Evolutionary conservation across 2,329 filamentous ascomycete genomes (phyloP), one percentile per base, ranked within the genome.

Genomic region (Blumeriella jaapii): DNA sequence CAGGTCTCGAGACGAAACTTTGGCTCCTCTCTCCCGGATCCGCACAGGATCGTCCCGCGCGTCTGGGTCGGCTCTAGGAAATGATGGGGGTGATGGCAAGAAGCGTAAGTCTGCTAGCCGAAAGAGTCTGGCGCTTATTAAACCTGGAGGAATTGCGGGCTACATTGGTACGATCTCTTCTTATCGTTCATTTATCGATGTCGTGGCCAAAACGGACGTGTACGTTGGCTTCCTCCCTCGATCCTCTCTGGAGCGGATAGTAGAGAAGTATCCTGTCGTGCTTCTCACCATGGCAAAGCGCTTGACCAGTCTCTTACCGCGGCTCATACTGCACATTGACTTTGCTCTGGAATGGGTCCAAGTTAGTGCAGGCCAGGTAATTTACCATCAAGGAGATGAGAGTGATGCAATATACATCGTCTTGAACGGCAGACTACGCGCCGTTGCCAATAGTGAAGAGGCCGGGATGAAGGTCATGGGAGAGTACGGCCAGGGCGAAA

Each of bases 361-460:
- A 55, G 86, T 98, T 42, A 86, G 85, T 58, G 85, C 91, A 3
- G 87, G 91, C 0, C 86, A 98, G 55, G 82, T 95, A 7, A 82
- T 98, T 22, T 94, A 93, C 56, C 84, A 93, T 47, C 82, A 93
- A 58, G 78, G 78, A 2, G 87, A 98, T 47, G 91, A 96, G 47
- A 98, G 91, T 51, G 91, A 98, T 58, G 89, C 93, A 1, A 98
- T 98, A 25, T 98, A 96, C 52, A 87, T 98, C 42, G 91, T 98
- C 2, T 69, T 98, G 11, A 98, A 98, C 49, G 91, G 91, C 7
- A 82, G 91, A 11, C 61, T 98, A 12, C 73, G 93, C 36, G 72
- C 89, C 0, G 82, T 98, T 0, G 71, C 86, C 41, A 87, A 95
- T 49, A 75, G 75, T 10, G 75, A 81, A 29, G 80, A 83, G 44